Conservation (phyloP, 1,139 yeast species). For the Arxiozyma telluris region DNA sequence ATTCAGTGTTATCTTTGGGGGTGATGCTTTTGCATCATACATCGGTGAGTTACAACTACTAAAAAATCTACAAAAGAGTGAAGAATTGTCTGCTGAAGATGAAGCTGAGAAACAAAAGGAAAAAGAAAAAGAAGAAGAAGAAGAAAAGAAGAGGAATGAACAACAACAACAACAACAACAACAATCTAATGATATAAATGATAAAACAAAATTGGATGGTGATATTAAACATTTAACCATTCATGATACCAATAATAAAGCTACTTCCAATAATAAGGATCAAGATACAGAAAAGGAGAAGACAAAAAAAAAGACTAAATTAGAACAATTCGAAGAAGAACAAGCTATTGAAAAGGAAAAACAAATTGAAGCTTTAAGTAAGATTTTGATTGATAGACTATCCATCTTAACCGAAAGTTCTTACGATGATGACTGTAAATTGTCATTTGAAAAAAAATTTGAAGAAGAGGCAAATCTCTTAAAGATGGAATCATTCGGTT, state of each 20-base stretch:
- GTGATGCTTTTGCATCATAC: conserved; percentile 64
- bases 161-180: conserved; percentile 35
- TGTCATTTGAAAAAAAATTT: conserved; percentile 35
- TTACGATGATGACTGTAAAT: conserved; percentile 25
- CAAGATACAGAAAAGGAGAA: conserved; percentile 18
- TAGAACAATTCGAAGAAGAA: conserved; percentile 74
- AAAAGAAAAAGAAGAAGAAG: conserved; percentile 39
- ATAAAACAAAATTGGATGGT: not conserved
- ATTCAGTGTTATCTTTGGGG: conserved; percentile 64
- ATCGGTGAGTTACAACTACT: conserved; percentile 62
- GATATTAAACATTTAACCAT: not conserved
- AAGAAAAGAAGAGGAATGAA: conserved; percentile 39
- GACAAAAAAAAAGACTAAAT: conserved; percentile 40
- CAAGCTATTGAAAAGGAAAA: conserved; percentile 62
- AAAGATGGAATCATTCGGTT: conserved; percentile 73
- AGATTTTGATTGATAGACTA: conserved; percentile 34
- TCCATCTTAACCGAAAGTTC: conserved; percentile 29
- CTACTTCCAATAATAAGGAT: not conserved
- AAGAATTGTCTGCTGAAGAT: conserved; percentile 29
- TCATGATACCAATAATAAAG: conserved; percentile 1
- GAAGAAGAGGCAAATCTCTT: conserved; percentile 57
- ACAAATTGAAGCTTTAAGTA: conserved; percentile 55
- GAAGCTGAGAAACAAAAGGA: conserved; percentile 43
- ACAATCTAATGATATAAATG: not conserved
- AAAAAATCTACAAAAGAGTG: conserved; percentile 47